A percentile compares a stretch with the other conserved stretches of the same genome.
phyloP scores from a whole-genome alignment of 2,329 filamentous ascomycete genomes.

The Ceratocystis albifundus region DNA sequence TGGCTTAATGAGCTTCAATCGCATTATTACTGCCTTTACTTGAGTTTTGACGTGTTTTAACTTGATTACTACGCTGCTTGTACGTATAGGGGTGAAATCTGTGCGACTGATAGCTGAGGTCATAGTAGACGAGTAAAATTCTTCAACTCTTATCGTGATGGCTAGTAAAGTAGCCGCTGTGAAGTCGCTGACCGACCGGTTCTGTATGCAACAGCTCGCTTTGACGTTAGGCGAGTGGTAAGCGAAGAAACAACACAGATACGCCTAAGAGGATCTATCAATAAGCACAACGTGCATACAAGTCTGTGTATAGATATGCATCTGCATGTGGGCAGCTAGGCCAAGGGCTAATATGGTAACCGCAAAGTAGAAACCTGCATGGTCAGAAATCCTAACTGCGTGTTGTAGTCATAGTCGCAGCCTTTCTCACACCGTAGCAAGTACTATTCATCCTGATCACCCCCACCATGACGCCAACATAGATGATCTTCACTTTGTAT shows the following conservation, averaged over 20 bases:
- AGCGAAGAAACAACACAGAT: slow-evolving; percentile 1
- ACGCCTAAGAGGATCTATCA: neutral
- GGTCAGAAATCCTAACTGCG: neutral
- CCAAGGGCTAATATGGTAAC: neutral
- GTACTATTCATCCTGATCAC: neutral
- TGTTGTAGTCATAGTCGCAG: neutral
- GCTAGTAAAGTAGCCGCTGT: neutral
- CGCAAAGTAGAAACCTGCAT: neutral
- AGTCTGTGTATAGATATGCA: neutral
- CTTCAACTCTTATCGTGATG: neutral
- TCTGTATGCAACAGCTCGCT: no score
- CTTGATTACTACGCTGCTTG: neutral
- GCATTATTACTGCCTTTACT: neutral
- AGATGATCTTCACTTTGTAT: neutral
- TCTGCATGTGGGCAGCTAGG: neutral
- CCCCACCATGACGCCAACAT: neutral
- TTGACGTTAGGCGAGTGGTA: neutral
- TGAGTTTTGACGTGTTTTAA: neutral
- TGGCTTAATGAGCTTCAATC: neutral
- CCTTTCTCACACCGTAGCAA: neutral
- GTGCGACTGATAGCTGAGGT: neutral
- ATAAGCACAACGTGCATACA: neutral
- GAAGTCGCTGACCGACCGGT: no score
- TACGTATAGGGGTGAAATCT: neutral
- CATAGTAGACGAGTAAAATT: neutral